Percentiles rank a stretch among this genome's conserved stretches.
Evolutionary conservation across 2,329 filamentous ascomycete species (phyloP).

Genomic region (Aspergillus sp.): DNA sequence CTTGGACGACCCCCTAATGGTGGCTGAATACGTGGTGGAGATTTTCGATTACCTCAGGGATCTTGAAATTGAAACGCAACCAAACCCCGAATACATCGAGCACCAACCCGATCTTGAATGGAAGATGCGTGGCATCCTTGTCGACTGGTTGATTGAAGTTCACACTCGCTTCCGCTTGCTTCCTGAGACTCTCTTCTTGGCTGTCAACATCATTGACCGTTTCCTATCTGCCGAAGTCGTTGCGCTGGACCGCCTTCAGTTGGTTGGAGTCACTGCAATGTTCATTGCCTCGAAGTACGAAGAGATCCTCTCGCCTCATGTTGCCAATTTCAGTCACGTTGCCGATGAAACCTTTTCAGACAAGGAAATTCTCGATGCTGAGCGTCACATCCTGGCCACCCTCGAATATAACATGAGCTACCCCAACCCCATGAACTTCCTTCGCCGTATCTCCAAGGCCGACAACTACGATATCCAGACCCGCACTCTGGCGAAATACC

Average conservation of each 20-base stretch:
- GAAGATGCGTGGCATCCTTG: slow-evolving; percentile 95
- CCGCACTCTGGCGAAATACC: slow-evolving; percentile 92
- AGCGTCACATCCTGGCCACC: slow-evolving; percentile 84
- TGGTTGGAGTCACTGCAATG: slow-evolving; percentile 97
- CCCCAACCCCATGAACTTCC: slow-evolving; percentile 99
- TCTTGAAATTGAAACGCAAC: slow-evolving; percentile 71
- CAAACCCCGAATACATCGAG: slow-evolving; percentile 91
- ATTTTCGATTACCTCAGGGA: slow-evolving; percentile 94
- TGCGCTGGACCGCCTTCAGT: slow-evolving; percentile 87
- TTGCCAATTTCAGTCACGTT: slow-evolving; percentile 94
- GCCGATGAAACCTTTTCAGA: slow-evolving; percentile 95
- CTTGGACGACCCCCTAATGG: slow-evolving; percentile 90
- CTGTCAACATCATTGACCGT: slow-evolving; percentile 96
- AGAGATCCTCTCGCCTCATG: slow-evolving; percentile 92
- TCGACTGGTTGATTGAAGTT: slow-evolving; percentile 98
- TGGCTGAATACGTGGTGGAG: slow-evolving; percentile 91
- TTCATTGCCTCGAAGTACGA: slow-evolving; percentile 99
- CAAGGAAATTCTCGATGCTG: slow-evolving; percentile 91
- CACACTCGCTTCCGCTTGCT: slow-evolving; percentile 94
- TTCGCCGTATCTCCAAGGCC: slow-evolving; percentile 96
- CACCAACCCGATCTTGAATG: slow-evolving; percentile 93
- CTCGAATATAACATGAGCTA: slow-evolving; percentile 97
- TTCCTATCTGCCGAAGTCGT: slow-evolving; percentile 95
- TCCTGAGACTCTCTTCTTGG: slow-evolving; percentile 91
- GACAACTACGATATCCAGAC: slow-evolving; percentile 99